A percentile compares a stretch with the other conserved stretches of the same genome.
Evolutionary conservation across 1,284 basidiomycete genomes (phyloP).

Genomic region (Ceratobasidium sp.): DNA sequence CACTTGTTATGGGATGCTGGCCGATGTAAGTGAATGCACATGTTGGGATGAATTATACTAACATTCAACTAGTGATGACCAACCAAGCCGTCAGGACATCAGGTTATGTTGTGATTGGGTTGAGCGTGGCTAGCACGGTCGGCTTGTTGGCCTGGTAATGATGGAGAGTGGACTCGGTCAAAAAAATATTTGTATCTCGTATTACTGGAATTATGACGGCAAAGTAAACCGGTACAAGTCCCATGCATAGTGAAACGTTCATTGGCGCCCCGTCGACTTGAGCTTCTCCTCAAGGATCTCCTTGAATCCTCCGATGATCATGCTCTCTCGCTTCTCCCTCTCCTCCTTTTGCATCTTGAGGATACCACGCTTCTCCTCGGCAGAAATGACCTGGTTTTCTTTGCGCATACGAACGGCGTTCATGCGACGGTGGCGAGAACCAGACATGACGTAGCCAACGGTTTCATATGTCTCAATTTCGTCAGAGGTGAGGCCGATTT

Average conservation of each 20-base stretch:
- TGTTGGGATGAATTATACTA: constrained; percentile 33
- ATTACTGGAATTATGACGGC: not conserved
- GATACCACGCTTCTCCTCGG: constrained; percentile 95
- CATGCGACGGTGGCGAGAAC: constrained; percentile 90
- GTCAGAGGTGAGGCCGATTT: constrained; percentile 88
- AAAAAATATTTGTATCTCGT: constrained; percentile 10
- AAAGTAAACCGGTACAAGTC: not conserved
- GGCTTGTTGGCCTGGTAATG: constrained; percentile 61
- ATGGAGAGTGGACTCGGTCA: not conserved
- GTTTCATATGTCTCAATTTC: constrained; percentile 86
- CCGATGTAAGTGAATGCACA: constrained; percentile 68
- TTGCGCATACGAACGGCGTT: constrained; percentile 97
- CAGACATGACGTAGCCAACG: constrained; percentile 98
- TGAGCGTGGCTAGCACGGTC: constrained; percentile 75
- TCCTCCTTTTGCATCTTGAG: constrained; percentile 93
- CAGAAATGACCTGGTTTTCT: constrained; percentile 98
- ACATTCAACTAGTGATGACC: constrained; percentile 64
- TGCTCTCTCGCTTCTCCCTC: constrained; percentile 79
- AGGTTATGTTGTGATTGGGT: constrained; percentile 84
- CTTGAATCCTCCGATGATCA: constrained; percentile 54
- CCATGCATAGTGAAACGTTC: not conserved
- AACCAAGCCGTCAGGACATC: constrained; percentile 78
- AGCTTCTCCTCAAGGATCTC: constrained; percentile 79
- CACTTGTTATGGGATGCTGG: constrained; percentile 92
- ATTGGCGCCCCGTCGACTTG: constrained; percentile 61